These are phyloP conservation scores for Hypomontagnella monticulosa DNA, from an alignment of 495 filamentous ascomycete species.

Conservation along the genomic window DNA sequence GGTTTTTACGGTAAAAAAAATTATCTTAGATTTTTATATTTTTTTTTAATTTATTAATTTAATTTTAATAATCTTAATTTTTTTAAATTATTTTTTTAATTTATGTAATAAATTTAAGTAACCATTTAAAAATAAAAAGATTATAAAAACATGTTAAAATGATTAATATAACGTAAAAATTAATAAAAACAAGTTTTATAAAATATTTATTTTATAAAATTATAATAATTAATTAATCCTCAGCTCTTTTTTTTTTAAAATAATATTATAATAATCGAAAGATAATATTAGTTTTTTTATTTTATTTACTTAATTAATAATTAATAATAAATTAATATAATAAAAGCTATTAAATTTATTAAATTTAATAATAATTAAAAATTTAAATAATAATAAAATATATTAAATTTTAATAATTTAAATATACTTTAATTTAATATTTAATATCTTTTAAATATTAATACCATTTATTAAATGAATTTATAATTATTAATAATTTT, in stretches of 20 bases:
- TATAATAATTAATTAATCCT: not conserved
- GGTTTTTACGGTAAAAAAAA: not conserved
- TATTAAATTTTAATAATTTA: conserved; percentile 1
- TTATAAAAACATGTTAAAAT: not conserved
- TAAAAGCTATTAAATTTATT: not conserved
- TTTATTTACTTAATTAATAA: not conserved
- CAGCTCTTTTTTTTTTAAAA: not conserved
- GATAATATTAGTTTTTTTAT: not conserved
- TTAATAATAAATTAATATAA: not conserved
- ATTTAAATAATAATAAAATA: not conserved
- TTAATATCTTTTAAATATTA: too few relatives aligned
- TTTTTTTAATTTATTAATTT: too few relatives aligned
- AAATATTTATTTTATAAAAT: not conserved
- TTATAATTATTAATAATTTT: not conserved
- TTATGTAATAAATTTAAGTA: not conserved
- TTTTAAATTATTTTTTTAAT: not conserved
- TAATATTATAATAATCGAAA: not conserved
- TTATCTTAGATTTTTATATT: too few relatives aligned
- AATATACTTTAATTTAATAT: not conserved
- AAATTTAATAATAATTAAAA: not conserved
- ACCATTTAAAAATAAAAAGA: not conserved
- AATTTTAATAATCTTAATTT: too few relatives aligned
- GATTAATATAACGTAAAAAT: too few relatives aligned
- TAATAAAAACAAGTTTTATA: not conserved
- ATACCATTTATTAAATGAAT: not conserved